These are phyloP conservation scores for Vitis hybrid DNA, from an alignment of 177 flowering plant species.

Conservation along the genomic window DNA sequence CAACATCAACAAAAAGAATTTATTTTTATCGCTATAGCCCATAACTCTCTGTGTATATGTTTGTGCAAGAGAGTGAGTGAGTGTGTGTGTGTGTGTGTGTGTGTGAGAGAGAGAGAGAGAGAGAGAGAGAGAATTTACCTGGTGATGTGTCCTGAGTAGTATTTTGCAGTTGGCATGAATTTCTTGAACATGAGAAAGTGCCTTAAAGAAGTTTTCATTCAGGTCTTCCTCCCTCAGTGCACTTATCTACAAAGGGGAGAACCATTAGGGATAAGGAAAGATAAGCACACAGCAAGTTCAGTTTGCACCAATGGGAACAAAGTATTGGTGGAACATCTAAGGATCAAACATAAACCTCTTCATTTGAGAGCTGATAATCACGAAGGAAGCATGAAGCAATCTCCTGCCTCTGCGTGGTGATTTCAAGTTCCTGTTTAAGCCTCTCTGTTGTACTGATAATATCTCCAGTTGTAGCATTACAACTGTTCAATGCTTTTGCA, in stretches of 20 bases:
- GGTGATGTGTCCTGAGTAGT: conserved; percentile 93
- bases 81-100: too few relatives aligned
- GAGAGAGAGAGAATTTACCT: conserved; percentile 42
- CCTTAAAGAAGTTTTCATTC: conserved; percentile 87
- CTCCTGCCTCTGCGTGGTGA: conserved; percentile 84
- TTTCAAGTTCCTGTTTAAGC: conserved; percentile 88
- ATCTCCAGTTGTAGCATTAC: conserved; percentile 85
- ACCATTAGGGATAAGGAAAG: background rate
- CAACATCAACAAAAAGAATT: too few relatives aligned
- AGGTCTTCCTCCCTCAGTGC: conserved; percentile 87
- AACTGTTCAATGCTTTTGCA: conserved; percentile 74
- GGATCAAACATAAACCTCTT: conserved; percentile 56
- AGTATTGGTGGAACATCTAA: background rate
- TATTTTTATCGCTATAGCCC: too few relatives aligned
- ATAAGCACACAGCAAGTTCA: background rate
- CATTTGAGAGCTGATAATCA: conserved; percentile 91
- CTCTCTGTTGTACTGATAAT: conserved; percentile 90
- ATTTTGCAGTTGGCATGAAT: conserved; percentile 97
- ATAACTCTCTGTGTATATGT: background rate
- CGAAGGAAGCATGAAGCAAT: conserved; percentile 88
- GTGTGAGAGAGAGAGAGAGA: background rate
- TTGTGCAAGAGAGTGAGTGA: background rate
- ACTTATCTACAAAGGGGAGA: conserved; percentile 50
- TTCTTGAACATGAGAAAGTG: conserved; percentile 94
- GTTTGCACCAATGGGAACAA: background rate